These are phyloP conservation scores for Myxozyma vanderwaltii DNA, from an alignment of 805 yeast genomes.

Conservation along the genomic window DNA sequence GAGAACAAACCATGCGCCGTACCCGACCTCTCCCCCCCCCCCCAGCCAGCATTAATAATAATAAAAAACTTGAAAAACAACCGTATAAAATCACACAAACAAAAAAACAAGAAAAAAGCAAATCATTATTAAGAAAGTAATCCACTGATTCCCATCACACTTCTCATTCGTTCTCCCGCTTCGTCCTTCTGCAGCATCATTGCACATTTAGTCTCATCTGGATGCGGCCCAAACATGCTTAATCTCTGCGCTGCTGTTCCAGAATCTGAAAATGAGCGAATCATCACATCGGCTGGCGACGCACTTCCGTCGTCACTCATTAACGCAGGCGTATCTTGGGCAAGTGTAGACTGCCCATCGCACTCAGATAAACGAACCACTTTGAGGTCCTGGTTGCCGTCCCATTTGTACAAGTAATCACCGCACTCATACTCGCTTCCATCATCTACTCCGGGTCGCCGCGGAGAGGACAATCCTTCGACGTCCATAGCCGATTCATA, in stretches of 20 bases:
- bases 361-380: slow-evolving; percentile 33
- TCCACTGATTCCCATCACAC: slow-evolving; percentile 28
- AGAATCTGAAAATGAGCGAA: slow-evolving; percentile 10
- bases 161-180: slow-evolving; percentile 4
- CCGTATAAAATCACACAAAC: not conserved
- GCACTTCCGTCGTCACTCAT: slow-evolving; percentile 21
- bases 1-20: no score
- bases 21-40: no score
- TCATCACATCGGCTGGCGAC: slow-evolving; percentile 23
- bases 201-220: not conserved
- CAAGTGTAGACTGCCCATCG: not conserved
- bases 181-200: not conserved
- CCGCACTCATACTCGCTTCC: slow-evolving; percentile 44
- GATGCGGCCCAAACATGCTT: slow-evolving; percentile 3
- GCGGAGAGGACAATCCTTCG: not conserved
- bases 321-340: slow-evolving; percentile 16
- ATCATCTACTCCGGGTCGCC: slow-evolving; percentile 12
- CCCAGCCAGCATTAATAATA: no score
- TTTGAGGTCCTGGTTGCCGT: slow-evolving; percentile 42
- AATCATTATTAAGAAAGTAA: slow-evolving; percentile 12
- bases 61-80: not conserved
- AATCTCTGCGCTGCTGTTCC: not conserved
- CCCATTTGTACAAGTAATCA: slow-evolving; percentile 47
- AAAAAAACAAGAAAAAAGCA: not conserved
- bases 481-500: not conserved